A percentile compares a stretch with the other conserved stretches of the same genome.
Conservation (phyloP, 2,329 filamentous ascomycete species). For the Penicillium sp. region DNA sequence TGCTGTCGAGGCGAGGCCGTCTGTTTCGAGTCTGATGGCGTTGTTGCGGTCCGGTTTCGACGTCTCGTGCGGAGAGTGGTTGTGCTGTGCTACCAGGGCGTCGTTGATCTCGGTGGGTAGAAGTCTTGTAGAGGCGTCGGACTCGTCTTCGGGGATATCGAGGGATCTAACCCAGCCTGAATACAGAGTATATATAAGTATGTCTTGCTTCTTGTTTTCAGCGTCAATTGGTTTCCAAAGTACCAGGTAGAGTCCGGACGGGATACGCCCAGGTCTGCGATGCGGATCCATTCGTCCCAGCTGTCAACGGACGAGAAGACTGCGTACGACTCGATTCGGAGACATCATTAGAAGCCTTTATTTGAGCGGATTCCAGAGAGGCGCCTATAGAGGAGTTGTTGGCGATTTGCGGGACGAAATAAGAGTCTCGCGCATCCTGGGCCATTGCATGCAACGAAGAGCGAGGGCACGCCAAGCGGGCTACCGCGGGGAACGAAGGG, state of each 20-base stretch:
- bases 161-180: slow-evolving; percentile 44
- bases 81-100: slow-evolving; percentile 45
- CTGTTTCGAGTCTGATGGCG: slow-evolving; percentile 12
- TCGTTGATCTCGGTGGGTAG: slow-evolving; percentile 35
- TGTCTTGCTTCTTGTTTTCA: not conserved
- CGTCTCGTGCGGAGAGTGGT: slow-evolving; percentile 36
- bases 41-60: slow-evolving; percentile 19
- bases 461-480: slow-evolving; percentile 10
- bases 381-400: not conserved
- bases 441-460: slow-evolving; percentile 27
- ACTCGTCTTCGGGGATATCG: slow-evolving; percentile 34
- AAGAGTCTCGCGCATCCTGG: slow-evolving; percentile 26
- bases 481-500: slow-evolving; percentile 16
- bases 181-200: not conserved
- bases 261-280: slow-evolving; percentile 5
- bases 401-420: slow-evolving; percentile 15
- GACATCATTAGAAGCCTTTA: not conserved
- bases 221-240: not conserved
- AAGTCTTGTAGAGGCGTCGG: slow-evolving; percentile 31
- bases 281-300: slow-evolving; percentile 4
- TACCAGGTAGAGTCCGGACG: slow-evolving; percentile 38
- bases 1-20: not conserved
- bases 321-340: slow-evolving; percentile 4
- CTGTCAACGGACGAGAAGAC: slow-evolving; percentile 3
- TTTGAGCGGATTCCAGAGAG: not conserved